Conservation (phyloP, 2,329 filamentous ascomycete species). For the Fusarium lateritium region DNA sequence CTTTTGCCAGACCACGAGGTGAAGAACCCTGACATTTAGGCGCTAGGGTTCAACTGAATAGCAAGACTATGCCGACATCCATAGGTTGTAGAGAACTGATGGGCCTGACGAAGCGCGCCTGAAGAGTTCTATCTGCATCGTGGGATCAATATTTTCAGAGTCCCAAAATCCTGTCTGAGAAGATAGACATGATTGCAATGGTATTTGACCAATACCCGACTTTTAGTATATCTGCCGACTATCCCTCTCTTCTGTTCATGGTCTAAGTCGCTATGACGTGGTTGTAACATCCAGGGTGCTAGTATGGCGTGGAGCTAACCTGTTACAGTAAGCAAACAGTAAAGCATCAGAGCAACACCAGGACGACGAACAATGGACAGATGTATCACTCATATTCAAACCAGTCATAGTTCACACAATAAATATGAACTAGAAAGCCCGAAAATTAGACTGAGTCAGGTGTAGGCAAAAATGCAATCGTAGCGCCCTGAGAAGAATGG, state of each 20-base stretch:
- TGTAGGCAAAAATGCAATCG: too few relatives aligned
- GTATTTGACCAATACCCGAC: too few relatives aligned
- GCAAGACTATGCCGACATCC: background rate
- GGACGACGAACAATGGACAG: background rate
- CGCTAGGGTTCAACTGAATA: background rate
- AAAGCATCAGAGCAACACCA: background rate
- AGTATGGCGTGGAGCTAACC: background rate
- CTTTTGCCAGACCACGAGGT: background rate
- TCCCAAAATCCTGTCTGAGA: too few relatives aligned
- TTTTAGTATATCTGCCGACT: too few relatives aligned
- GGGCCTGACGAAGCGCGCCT: background rate
- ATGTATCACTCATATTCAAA: too few relatives aligned
- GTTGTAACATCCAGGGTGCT: background rate
- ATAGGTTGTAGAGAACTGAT: background rate
- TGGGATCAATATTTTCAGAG: too few relatives aligned
- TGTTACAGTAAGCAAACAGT: background rate
- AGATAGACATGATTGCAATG: too few relatives aligned
- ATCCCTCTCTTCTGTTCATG: too few relatives aligned
- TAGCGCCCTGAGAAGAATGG: background rate
- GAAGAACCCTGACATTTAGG: background rate
- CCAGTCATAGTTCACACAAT: too few relatives aligned
- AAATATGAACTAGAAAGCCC: too few relatives aligned
- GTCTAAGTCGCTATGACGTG: conserved; percentile 9
- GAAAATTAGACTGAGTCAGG: too few relatives aligned
- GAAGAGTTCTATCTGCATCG: background rate